These are phyloP conservation scores for Carex arenaria DNA, from an alignment of 202 grass and related monocot genomes.

Conservation along the genomic window DNA sequence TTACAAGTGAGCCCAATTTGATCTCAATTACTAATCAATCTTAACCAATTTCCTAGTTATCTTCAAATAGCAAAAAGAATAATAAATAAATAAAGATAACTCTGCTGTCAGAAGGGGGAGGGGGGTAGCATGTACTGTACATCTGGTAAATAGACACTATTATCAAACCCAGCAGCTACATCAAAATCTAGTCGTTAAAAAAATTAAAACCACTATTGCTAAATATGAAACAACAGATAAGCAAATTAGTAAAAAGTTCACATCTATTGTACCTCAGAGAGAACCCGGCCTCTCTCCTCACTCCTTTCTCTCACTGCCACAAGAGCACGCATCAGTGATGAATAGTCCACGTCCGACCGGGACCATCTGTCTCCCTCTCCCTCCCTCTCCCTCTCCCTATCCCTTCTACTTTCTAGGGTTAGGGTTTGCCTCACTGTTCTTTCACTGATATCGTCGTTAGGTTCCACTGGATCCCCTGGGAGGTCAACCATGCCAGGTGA, in stretches of 20 bases:
- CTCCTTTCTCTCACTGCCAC: constrained; percentile 25
- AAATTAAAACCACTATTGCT: not conserved
- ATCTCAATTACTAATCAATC: not conserved
- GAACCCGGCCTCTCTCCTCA: constrained; percentile 26
- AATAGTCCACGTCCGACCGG: constrained; percentile 23
- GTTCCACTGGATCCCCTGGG: not conserved
- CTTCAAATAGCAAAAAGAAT: not conserved
- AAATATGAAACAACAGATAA: not conserved
- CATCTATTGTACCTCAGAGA: constrained; percentile 18
- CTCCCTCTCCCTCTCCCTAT: constrained; percentile 2
- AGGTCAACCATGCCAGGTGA: not conserved
- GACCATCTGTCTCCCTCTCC: constrained; percentile 16
- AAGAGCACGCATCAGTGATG: constrained; percentile 16
- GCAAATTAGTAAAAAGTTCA: not conserved
- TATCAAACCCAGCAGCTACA: not conserved
- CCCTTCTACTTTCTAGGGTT: constrained; percentile 18
- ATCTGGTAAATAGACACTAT: not conserved
- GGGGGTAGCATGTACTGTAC: not conserved
- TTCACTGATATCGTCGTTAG: not conserved
- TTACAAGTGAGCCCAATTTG: not conserved
- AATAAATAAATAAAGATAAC: not conserved
- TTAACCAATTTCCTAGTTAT: not conserved
- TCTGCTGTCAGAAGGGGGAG: not conserved
- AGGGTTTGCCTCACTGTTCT: constrained; percentile 10
- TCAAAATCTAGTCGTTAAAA: not conserved